phyloP scores from a whole-genome alignment of 2,329 filamentous ascomycete genomes.

The Aspergillus quadricinctus region DNA sequence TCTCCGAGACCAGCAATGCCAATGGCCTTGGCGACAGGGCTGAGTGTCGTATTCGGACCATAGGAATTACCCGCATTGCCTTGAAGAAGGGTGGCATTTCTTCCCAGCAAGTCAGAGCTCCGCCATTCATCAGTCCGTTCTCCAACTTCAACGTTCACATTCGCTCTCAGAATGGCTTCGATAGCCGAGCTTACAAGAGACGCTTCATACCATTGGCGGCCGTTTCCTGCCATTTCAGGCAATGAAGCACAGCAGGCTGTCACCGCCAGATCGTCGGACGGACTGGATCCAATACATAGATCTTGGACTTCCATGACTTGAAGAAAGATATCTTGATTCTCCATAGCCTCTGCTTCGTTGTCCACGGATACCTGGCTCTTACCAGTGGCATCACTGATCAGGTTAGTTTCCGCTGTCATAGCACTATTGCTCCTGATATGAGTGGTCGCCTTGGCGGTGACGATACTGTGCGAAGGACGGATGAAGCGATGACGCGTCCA shows the following conservation, averaged over 20 bases:
- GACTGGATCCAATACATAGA: conserved; percentile 22
- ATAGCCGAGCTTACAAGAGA: conserved; percentile 35
- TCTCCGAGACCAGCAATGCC: conserved; percentile 23
- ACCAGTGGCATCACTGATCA: background rate
- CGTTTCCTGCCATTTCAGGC: conserved; percentile 28
- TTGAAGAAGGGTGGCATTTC: conserved; percentile 13
- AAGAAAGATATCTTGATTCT: conserved; percentile 24
- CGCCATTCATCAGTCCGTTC: conserved; percentile 29
- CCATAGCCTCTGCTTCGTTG: conserved; percentile 5
- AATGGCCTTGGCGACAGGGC: conserved; percentile 21
- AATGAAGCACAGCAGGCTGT: conserved; percentile 23
- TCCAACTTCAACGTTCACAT: conserved; percentile 31
- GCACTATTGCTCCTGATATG: background rate
- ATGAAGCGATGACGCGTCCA: conserved; percentile 28
- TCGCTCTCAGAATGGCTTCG: conserved; percentile 30
- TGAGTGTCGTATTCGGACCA: background rate
- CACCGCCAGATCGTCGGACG: conserved; percentile 20
- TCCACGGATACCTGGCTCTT: background rate
- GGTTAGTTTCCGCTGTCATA: background rate
- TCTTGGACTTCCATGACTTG: conserved; percentile 39
- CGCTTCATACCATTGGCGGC: conserved; percentile 37
- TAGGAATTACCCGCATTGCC: conserved; percentile 4
- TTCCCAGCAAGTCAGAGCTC: conserved; percentile 26
- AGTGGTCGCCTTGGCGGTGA: background rate
- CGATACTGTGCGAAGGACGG: background rate